phyloP scores from a whole-genome alignment of 768 basidiomycete species.

The Podaxis pistillaris region DNA sequence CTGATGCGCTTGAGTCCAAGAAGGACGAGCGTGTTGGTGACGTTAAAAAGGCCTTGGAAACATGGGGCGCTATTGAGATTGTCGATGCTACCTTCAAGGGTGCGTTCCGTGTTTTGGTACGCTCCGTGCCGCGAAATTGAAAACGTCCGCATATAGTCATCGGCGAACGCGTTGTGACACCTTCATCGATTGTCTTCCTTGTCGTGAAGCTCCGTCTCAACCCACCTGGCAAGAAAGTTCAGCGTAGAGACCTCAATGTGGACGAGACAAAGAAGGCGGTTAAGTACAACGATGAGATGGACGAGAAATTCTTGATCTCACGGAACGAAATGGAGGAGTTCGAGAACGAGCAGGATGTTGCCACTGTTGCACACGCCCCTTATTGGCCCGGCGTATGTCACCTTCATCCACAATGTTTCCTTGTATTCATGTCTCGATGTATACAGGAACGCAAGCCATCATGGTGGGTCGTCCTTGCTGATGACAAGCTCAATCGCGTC shows the following conservation, averaged over 20 bases:
- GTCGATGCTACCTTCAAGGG: constrained; percentile 86
- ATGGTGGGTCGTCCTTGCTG: constrained; percentile 91
- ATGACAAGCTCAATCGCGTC: constrained; percentile 79
- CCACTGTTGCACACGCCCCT: constrained; percentile 82
- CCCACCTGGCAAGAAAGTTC: constrained; percentile 42
- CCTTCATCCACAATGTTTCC: neutral
- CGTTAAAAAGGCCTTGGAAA: constrained; percentile 62
- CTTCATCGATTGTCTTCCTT: constrained; percentile 85
- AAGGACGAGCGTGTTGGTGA: constrained; percentile 48
- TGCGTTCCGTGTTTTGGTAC: constrained; percentile 27
- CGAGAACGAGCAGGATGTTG: constrained; percentile 32
- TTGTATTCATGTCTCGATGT: constrained; percentile 5
- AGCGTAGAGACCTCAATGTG: constrained; percentile 40
- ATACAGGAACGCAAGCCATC: constrained; percentile 79
- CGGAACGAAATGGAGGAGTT: constrained; percentile 65
- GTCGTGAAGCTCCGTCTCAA: constrained; percentile 78
- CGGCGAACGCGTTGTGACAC: constrained; percentile 85
- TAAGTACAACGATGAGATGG: constrained; percentile 55
- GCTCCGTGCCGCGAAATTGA: neutral
- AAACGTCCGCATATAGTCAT: constrained; percentile 53
- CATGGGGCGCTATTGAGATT: constrained; percentile 76
- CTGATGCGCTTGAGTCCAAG: constrained; percentile 49
- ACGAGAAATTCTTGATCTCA: constrained; percentile 67
- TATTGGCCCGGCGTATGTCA: constrained; percentile 81
- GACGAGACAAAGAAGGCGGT: constrained; percentile 48